Evolutionary conservation across 805 yeast species (phyloP).

Genomic region (Yamadazyma phyllophila): DNA sequence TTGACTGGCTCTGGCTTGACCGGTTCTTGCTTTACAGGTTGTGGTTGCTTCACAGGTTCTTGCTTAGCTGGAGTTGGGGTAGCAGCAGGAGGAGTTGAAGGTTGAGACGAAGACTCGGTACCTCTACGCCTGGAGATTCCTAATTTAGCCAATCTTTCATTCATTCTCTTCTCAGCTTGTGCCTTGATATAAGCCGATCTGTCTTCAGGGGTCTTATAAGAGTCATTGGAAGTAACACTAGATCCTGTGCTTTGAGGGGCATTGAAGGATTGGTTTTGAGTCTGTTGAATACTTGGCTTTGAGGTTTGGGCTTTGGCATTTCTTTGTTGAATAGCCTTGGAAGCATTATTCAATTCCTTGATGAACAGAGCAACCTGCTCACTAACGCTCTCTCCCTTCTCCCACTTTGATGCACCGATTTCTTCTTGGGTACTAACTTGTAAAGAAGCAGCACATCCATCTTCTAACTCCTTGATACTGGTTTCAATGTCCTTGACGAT

Average conservation of each 20-base stretch:
- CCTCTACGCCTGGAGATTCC: slow-evolving; percentile 55
- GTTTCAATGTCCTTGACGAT: slow-evolving; percentile 70
- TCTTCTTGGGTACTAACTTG: slow-evolving; percentile 42
- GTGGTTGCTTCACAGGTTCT: neutral
- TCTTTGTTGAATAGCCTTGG: slow-evolving; percentile 12
- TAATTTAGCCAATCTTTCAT: slow-evolving; percentile 75
- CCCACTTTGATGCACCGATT: slow-evolving; percentile 70
- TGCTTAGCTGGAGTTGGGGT: neutral
- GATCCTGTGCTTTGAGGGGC: slow-evolving; percentile 13
- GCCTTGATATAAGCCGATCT: slow-evolving; percentile 80
- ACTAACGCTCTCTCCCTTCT: slow-evolving; percentile 75
- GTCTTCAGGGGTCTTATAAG: slow-evolving; percentile 54
- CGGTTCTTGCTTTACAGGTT: neutral
- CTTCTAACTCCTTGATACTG: slow-evolving; percentile 63
- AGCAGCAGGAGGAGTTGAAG: neutral
- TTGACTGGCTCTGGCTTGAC: slow-evolving; percentile 3
- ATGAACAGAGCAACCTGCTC: slow-evolving; percentile 61
- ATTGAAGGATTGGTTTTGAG: slow-evolving; percentile 6
- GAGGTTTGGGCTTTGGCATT: slow-evolving; percentile 8
- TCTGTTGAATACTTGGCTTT: neutral
- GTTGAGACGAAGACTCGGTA: neutral
- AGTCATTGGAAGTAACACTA: slow-evolving; percentile 8
- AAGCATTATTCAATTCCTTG: slow-evolving; percentile 37
- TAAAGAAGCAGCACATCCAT: slow-evolving; percentile 43
- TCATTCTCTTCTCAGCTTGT: slow-evolving; percentile 74